Evolutionary conservation across 23 red algal genomes (phyloP), one percentile per base, ranked within the genome.

Genomic region (Chondrus crispus): DNA sequence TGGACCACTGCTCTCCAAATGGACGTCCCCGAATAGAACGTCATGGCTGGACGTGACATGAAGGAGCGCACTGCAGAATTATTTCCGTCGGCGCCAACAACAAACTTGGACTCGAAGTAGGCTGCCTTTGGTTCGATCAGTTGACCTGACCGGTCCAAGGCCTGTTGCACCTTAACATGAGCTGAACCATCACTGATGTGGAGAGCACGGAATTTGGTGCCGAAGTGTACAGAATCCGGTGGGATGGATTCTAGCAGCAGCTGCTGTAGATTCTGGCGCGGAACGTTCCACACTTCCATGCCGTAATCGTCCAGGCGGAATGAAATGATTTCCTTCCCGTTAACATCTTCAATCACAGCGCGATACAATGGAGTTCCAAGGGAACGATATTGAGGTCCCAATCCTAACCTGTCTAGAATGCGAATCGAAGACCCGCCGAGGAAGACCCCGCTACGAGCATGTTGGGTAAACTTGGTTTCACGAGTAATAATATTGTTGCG

Each of bases 331-430:
- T 74, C 46, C 38, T 73, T 66, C 40, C 79, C 89, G 40, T 73
- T 82, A 33, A 33, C 75, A 84, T 82, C 44, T 18, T 75, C 62
- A 14, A 92, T 68, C 24, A 72, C 40, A 32, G 75, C 51, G 33
- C 20, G 39, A 54, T 72, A 58, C 77, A 84, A 33, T 9, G 89
- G 89, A n/a, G 76, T 57, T 46, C 89, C 89, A 14, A 84, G 49
- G 4, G 62, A 55, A 47, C 89, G 74, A 52, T 84, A 84, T 20
- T 84, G 58, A 29, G 89, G 84, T 28, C 89, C 89, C 16, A 92
- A 46, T 19, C 89, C 89, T 13, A 92, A 64, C 26, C 89, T 75
- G 75, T 92, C 89, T 3, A 92, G 89, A 82, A 92, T 84, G 36
- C 89, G 32, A 29, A 92, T 58, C 42, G 89, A 75, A 11, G 77